These are phyloP conservation scores for Russula earlei DNA, from an alignment of 768 basidiomycete species.

Conservation along the genomic window DNA sequence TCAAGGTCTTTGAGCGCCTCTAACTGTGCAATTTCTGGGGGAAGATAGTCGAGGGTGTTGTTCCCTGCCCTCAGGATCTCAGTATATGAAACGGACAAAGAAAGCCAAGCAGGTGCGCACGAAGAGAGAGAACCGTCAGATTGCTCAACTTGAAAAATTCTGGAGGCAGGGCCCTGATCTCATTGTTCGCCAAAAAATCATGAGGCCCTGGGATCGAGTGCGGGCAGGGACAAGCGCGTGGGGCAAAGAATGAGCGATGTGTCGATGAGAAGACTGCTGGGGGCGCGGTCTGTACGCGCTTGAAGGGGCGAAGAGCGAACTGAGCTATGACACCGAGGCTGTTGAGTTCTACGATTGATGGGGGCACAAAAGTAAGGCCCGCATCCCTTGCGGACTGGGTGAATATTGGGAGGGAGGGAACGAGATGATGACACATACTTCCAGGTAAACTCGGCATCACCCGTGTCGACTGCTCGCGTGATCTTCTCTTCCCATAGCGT, in stretches of 20 bases:
- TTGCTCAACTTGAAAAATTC: constrained; percentile 19
- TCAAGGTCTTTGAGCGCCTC: constrained; percentile 14
- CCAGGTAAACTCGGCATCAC: constrained; percentile 13
- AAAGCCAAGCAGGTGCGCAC: background rate
- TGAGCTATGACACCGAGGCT: constrained; percentile 9
- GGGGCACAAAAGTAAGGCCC: constrained; percentile 10
- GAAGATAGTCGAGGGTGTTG: constrained; percentile 12
- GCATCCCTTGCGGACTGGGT: background rate
- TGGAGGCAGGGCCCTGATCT: constrained; percentile 9
- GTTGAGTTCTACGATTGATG: constrained; percentile 9
- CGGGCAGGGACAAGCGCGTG: background rate
- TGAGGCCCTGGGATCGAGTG: constrained; percentile 5
- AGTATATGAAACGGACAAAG: background rate
- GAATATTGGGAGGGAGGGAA: background rate
- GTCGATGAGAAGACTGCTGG: constrained; percentile 7
- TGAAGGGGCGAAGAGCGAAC: constrained; percentile 3
- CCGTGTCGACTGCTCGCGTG: constrained; percentile 10
- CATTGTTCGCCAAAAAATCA: constrained; percentile 17
- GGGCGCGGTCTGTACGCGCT: constrained; percentile 13
- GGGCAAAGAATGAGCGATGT: constrained; percentile 1
- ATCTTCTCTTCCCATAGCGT: constrained; percentile 11
- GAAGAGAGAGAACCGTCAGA: constrained; percentile 16
- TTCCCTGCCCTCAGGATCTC: constrained; percentile 4
- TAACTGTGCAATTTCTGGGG: constrained; percentile 17
- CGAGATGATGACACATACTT: background rate